Conservation (phyloP, 2,329 filamentous ascomycete genomes). For the Hypoxylon sp. region DNA sequence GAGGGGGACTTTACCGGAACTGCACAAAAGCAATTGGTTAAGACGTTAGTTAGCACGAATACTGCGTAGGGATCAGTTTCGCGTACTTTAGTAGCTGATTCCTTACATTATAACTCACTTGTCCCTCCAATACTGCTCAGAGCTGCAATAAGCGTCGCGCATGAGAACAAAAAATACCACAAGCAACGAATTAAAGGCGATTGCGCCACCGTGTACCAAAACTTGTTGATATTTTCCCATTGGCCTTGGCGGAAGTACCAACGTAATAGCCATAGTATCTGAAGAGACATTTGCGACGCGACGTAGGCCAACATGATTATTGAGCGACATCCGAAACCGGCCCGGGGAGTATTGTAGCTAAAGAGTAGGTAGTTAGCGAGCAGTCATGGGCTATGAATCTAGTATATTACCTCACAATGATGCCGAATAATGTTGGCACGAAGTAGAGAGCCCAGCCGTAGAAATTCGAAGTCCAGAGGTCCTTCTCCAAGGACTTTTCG, state of each 20-base stretch:
- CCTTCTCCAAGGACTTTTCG: constrained; percentile 8
- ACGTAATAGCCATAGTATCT: constrained; percentile 21
- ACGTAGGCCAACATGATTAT: constrained; percentile 24
- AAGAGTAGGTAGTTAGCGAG: neutral
- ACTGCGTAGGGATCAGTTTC: constrained; percentile 2
- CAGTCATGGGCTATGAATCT: neutral
- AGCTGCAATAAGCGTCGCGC: neutral
- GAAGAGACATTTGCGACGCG: constrained; percentile 24
- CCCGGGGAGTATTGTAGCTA: constrained; percentile 29
- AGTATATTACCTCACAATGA: constrained; percentile 27
- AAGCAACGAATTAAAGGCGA: neutral
- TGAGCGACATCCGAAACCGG: constrained; percentile 31
- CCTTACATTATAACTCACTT: neutral
- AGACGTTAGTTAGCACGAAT: constrained; percentile 11
- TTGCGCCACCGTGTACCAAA: neutral
- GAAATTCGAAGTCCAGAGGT: constrained; percentile 22
- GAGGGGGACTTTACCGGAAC: constrained; percentile 1
- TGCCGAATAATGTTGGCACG: constrained; percentile 24
- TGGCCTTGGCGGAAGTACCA: constrained; percentile 7
- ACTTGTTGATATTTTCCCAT: neutral
- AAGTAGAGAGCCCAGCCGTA: constrained; percentile 25
- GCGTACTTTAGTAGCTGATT: neutral
- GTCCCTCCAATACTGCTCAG: constrained; percentile 22
- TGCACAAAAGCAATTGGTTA: constrained; percentile 23
- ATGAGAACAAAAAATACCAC: constrained; percentile 4